These are phyloP conservation scores for Zelopaecilomyces penicillatus DNA, from an alignment of 2,329 filamentous ascomycete genomes.

Conservation along the genomic window DNA sequence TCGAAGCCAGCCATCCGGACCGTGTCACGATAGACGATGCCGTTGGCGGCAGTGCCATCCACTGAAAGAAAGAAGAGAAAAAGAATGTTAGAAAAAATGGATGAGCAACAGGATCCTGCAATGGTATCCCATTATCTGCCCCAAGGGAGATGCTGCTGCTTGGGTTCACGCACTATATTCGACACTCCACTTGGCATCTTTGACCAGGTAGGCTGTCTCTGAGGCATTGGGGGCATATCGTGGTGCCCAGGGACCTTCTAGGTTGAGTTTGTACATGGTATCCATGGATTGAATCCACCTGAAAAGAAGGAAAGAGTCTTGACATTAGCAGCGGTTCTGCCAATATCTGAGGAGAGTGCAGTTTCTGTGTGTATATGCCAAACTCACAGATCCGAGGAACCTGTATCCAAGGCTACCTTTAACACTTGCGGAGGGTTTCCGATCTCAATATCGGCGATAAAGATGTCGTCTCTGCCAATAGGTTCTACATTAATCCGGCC, in stretches of 20 bases:
- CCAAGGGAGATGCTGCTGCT: too few relatives aligned
- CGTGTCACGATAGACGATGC: slow-evolving; percentile 43
- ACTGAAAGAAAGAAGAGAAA: slow-evolving; percentile 19
- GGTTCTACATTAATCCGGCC: slow-evolving; percentile 26
- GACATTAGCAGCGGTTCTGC: background rate
- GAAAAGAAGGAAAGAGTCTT: background rate
- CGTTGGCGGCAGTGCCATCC: slow-evolving; percentile 36
- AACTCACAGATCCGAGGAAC: slow-evolving; percentile 56
- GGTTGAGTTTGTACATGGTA: slow-evolving; percentile 28
- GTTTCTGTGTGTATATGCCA: too few relatives aligned
- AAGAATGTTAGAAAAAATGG: slow-evolving; percentile 12
- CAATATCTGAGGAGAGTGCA: background rate
- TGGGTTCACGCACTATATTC: slow-evolving; percentile 34
- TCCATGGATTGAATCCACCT: slow-evolving; percentile 49
- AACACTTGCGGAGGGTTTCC: slow-evolving; percentile 40
- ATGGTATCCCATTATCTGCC: too few relatives aligned
- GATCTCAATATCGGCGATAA: slow-evolving; percentile 34
- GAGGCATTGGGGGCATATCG: slow-evolving; percentile 38
- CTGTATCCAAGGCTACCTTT: slow-evolving; percentile 44
- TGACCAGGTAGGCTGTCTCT: slow-evolving; percentile 31
- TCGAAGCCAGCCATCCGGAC: slow-evolving; percentile 37
- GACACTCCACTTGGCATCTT: slow-evolving; percentile 40
- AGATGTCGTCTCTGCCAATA: slow-evolving; percentile 33
- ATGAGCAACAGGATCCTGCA: too few relatives aligned
- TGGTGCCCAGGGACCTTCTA: slow-evolving; percentile 27